Conservation (phyloP, 306 rosid genomes). For the Lathyrus oleraceus region DNA sequence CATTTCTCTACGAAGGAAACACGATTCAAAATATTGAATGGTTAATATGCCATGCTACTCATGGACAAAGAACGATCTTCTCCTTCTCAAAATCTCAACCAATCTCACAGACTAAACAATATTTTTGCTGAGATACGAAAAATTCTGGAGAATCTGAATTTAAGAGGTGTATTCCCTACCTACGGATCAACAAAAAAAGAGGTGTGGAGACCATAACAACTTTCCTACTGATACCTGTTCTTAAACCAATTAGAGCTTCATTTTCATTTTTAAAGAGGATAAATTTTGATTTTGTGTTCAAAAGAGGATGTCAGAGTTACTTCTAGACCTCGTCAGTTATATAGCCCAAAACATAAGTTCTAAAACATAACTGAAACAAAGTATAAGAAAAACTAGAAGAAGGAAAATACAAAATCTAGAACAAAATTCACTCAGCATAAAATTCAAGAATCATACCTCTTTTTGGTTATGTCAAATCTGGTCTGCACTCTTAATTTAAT, state of each 20-base stretch:
- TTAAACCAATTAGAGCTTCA: background rate
- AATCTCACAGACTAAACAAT: no score
- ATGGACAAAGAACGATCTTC: no score
- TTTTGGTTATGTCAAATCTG: background rate
- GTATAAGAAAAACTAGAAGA: background rate
- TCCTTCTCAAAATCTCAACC: no score
- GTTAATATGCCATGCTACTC: no score
- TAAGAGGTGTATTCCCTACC: no score
- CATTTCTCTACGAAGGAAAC: no score
- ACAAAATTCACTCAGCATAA: background rate
- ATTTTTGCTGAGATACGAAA: no score
- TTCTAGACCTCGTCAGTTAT: background rate
- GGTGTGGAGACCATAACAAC: no score
- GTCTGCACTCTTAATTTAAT: background rate
- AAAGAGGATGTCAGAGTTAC: background rate
- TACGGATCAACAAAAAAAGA: no score
- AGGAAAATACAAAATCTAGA: background rate
- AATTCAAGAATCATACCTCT: background rate
- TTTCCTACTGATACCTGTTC: no score
- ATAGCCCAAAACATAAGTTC: background rate
- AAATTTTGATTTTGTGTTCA: background rate
- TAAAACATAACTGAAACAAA: background rate
- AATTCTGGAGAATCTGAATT: no score
- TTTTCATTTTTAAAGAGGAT: background rate
- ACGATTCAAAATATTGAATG: no score